Percentiles rank a stretch among this genome's conserved stretches.
phyloP scores from a whole-genome alignment of 2,329 filamentous ascomycete genomes.

The Monosporascus sp. region DNA sequence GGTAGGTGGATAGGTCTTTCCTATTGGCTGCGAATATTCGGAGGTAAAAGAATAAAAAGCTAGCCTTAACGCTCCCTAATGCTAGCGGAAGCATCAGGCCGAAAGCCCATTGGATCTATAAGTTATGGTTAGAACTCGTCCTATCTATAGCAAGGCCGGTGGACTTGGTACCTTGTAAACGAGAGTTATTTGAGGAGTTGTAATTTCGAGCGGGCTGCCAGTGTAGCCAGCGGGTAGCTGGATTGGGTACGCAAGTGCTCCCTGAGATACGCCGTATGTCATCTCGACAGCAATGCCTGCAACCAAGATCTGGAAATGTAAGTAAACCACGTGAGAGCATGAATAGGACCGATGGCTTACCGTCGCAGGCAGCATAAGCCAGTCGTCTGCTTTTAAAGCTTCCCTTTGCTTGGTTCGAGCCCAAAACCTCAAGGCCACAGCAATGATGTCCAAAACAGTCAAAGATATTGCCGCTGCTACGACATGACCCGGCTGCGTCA shows the following conservation, averaged over 20 bases:
- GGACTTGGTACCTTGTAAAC: conserved; percentile 5
- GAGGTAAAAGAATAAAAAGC: too few species aligned
- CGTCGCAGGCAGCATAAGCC: conserved; percentile 18
- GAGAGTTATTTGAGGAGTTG: conserved; percentile 9
- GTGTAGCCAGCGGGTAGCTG: conserved; percentile 5
- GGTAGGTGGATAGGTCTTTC: too few species aligned
- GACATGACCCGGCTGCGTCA: conserved; percentile 6
- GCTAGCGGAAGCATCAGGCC: conserved; percentile 15
- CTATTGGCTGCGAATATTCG: too few species aligned
- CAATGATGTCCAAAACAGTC: conserved; percentile 11
- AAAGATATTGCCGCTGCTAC: conserved; percentile 9
- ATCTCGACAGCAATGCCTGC: conserved; percentile 10
- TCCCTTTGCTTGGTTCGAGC: conserved; percentile 10
- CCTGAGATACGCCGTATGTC: conserved; percentile 7
- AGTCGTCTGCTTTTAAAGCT: conserved; percentile 13
- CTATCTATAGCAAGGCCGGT: not conserved
- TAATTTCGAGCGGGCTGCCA: not conserved
- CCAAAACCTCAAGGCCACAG: conserved; percentile 12
- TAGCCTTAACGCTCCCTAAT: conserved; percentile 13
- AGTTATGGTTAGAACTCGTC: not conserved
- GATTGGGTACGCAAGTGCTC: conserved; percentile 7
- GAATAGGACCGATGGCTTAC: conserved; percentile 2
- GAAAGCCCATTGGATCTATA: conserved; percentile 15
- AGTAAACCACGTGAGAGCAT: not conserved
- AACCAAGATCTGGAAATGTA: conserved; percentile 5